Conservation (phyloP, 192 early-diverging fungal genomes). For the Thoreauomyces humboldtii region DNA sequence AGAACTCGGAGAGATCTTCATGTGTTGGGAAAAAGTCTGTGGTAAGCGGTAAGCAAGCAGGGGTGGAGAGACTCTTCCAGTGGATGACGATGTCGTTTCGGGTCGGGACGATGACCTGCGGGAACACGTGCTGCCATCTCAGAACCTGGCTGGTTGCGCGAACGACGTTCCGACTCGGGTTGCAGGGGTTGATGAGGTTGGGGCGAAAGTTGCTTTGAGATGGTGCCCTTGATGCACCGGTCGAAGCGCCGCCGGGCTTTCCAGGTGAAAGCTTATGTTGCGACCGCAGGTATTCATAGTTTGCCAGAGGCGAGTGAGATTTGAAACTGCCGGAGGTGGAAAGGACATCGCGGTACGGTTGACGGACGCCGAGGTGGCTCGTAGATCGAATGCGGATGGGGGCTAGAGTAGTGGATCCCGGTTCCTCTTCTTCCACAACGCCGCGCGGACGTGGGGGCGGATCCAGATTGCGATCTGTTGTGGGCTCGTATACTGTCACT, state of each 20-base stretch:
- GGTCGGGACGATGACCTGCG: slow-evolving; percentile 47
- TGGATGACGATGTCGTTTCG: slow-evolving; percentile 60
- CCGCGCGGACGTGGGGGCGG: no score
- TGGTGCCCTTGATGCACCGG: slow-evolving; percentile 7
- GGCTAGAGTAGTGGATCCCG: slow-evolving; percentile 12
- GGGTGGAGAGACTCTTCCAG: slow-evolving; percentile 90
- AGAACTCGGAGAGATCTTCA: slow-evolving; percentile 65
- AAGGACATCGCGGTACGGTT: slow-evolving; percentile 5
- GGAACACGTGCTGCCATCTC: slow-evolving; percentile 90
- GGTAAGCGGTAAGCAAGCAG: slow-evolving; percentile 90
- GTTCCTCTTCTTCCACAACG: no score
- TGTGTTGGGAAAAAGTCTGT: slow-evolving; percentile 77
- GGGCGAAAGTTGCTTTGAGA: slow-evolving; percentile 1
- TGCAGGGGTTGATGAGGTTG: slow-evolving; percentile 66
- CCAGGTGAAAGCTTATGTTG: slow-evolving; percentile 24
- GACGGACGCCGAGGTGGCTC: not conserved
- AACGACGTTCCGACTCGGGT: slow-evolving; percentile 54
- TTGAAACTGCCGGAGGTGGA: slow-evolving; percentile 30
- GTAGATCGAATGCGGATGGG: slow-evolving; percentile 23
- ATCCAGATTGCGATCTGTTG: no score
- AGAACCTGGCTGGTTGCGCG: slow-evolving; percentile 64
- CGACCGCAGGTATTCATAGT: slow-evolving; percentile 20
- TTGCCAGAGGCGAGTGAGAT: slow-evolving; percentile 13
- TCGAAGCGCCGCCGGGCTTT: slow-evolving; percentile 4
- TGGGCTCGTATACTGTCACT: no score